Conservation (phyloP, 805 yeast genomes). For the Middelhovenomyces tepae region DNA sequence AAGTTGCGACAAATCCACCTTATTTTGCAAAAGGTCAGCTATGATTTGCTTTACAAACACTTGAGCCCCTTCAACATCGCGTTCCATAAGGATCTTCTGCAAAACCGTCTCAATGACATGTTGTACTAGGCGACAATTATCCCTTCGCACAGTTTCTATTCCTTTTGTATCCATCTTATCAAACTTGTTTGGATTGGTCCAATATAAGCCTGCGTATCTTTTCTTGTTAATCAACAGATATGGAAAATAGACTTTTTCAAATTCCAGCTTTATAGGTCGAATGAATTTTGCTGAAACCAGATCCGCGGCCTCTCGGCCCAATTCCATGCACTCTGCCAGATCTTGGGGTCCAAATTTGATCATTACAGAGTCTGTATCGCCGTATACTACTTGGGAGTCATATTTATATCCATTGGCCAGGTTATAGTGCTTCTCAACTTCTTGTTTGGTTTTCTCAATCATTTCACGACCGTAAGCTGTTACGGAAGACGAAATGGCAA, state of each 20-base stretch:
- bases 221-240: constrained; percentile 89
- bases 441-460: constrained; percentile 87
- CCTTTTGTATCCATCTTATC: constrained; percentile 99
- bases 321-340: constrained; percentile 72
- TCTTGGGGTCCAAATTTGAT: constrained; percentile 87
- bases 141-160: constrained; percentile 96
- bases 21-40: constrained; percentile 81
- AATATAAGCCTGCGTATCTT: constrained; percentile 92
- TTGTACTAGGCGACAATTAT: constrained; percentile 90
- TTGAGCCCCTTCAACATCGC: constrained; percentile 81
- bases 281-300: constrained; percentile 69
- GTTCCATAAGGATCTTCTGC: constrained; percentile 73
- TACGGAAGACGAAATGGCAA: constrained; percentile 90
- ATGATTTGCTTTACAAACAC: constrained; percentile 78
- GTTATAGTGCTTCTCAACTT: constrained; percentile 71
- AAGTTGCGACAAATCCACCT: constrained; percentile 84
- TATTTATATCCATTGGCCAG: constrained; percentile 75
- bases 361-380: constrained; percentile 99
- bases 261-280: constrained; percentile 87
- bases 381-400: constrained; percentile 88
- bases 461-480: constrained; percentile 94
- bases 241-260: constrained; percentile 94
- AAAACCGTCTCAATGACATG: constrained; percentile 88
- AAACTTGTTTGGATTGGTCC: constrained; percentile 88
- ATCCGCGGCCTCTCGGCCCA: constrained; percentile 93